Evolutionary conservation across 2,329 filamentous ascomycete species (phyloP), one percentile per base, ranked within the genome.

Genomic region (Colletotrichum sublineola): DNA sequence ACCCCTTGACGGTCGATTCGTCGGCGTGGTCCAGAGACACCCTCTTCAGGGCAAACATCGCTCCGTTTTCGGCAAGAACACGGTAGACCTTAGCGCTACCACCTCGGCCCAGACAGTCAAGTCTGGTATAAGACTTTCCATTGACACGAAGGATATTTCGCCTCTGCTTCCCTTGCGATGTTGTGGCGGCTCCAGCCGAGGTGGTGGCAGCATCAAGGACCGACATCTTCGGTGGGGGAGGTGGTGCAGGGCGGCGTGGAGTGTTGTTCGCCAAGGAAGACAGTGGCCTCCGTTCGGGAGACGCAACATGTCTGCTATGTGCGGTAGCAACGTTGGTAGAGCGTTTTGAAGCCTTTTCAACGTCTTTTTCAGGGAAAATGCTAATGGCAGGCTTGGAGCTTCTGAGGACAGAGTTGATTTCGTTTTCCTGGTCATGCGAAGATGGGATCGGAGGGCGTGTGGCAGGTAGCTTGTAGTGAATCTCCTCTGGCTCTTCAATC

Each of bases 61-160:
- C 97, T 78, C 94, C 95, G 79, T 98, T 98, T 81, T 99, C 96
- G 0, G 96, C 96, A 86, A 97, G 97, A 44, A 99, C 96, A 57
- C 95, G 92, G 81, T 97, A 99, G 1, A 99, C 96, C 78, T 97
- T 95, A 62, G 93, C 95, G 76, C 94, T 98, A 42, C 96, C 96
- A 74, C 96, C 96, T 70, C 95, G 92, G 12, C 96, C 96, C 75
- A 99, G 92, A 76, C 93, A 94, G 80, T 97, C 95, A 74, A 98
- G 89, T 58, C 96, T 89, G 31, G 95, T 96, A 79, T 97, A 99
- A 46, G 91, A 89, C 79, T 97, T 97, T 73, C 94, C 94, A 79
- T 99, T 99, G 73, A 99, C 91, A 58, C 92, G 91, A 71, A 98
- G 88, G 70, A 96, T 92, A 74, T 94, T 94, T 58, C 94, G 90